These are phyloP conservation scores for Avena sativa DNA, from an alignment of 176 grass and related monocot genomes.

Conservation along the genomic window DNA sequence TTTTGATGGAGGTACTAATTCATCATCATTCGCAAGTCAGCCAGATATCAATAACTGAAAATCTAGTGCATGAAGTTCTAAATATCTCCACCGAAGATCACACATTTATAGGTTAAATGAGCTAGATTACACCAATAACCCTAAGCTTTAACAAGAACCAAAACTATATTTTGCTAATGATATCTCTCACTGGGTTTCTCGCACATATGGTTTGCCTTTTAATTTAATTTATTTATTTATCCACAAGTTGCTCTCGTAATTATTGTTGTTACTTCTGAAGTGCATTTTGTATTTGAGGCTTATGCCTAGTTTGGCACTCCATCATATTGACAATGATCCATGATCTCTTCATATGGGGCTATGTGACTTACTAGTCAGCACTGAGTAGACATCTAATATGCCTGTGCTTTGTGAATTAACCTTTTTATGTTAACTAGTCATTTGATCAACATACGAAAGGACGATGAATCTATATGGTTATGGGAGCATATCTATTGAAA, in stretches of 20 bases:
- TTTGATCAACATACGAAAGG: constrained; percentile 26
- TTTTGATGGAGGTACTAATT: constrained; percentile 62
- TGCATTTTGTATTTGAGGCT: constrained; percentile 26
- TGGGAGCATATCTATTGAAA: constrained; percentile 23
- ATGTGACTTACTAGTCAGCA: constrained; percentile 35
- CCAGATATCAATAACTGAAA: constrained; percentile 6
- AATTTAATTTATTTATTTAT: constrained; percentile 33
- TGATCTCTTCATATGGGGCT: neutral
- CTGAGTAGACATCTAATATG: constrained; percentile 42
- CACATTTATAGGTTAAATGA: neutral
- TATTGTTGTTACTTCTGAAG: neutral
- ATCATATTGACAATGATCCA: constrained; percentile 15
- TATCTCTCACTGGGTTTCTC: neutral
- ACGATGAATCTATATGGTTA: constrained; percentile 27
- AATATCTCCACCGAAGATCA: constrained; percentile 10
- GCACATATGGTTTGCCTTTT: constrained; percentile 19
- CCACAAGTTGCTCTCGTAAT: neutral
- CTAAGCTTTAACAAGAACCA: neutral
- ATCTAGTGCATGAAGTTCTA: neutral
- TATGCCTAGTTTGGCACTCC: constrained; percentile 24
- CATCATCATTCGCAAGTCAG: constrained; percentile 1
- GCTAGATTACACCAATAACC: neutral
- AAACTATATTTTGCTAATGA: neutral
- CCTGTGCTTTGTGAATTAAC: constrained; percentile 29
- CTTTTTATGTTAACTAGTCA: constrained; percentile 34